phyloP scores from a whole-genome alignment of 352 stramenopile genomes.

The Phytophthora cactorum region DNA sequence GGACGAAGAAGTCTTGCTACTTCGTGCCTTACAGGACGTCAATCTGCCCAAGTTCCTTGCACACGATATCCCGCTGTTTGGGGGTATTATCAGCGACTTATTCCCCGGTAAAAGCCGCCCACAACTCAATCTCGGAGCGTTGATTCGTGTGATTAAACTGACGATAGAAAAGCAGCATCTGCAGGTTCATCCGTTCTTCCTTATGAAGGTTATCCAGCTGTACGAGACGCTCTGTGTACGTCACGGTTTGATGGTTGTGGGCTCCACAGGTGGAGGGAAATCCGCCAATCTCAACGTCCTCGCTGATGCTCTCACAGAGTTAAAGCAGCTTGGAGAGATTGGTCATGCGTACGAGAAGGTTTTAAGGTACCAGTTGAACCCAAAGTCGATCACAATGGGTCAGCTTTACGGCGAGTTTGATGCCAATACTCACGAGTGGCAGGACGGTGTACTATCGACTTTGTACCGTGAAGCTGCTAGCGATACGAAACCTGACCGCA shows the following conservation, averaged over 20 bases:
- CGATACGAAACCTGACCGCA: conserved; percentile 87
- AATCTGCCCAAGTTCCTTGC: conserved; percentile 97
- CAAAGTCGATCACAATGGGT: conserved; percentile 96
- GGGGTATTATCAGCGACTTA: conserved; percentile 94
- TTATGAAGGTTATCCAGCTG: conserved; percentile 94
- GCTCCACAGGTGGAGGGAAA: conserved; percentile 93
- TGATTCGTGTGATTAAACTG: conserved; percentile 89
- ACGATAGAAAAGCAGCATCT: conserved; percentile 85
- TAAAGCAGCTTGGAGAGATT: conserved; percentile 82
- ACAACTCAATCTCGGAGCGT: conserved; percentile 90
- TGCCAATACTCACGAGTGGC: conserved; percentile 95
- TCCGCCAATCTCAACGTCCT: conserved; percentile 89
- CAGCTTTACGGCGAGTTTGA: conserved; percentile 97
- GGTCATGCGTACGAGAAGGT: conserved; percentile 90
- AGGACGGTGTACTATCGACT: conserved; percentile 92
- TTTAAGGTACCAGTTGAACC: conserved; percentile 90
- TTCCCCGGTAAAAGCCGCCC: conserved; percentile 92
- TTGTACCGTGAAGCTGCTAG: conserved; percentile 91
- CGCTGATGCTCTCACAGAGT: conserved; percentile 82
- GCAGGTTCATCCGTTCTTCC: conserved; percentile 91
- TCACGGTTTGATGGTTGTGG: conserved; percentile 96
- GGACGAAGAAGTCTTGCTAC: conserved; percentile 93
- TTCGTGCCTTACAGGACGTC: conserved; percentile 94
- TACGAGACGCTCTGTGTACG: conserved; percentile 96
- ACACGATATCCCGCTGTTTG: conserved; percentile 95